Evolutionary conservation across 805 yeast species (phyloP), one percentile per base, ranked within the genome.

Genomic region (Lachancea waltii): DNA sequence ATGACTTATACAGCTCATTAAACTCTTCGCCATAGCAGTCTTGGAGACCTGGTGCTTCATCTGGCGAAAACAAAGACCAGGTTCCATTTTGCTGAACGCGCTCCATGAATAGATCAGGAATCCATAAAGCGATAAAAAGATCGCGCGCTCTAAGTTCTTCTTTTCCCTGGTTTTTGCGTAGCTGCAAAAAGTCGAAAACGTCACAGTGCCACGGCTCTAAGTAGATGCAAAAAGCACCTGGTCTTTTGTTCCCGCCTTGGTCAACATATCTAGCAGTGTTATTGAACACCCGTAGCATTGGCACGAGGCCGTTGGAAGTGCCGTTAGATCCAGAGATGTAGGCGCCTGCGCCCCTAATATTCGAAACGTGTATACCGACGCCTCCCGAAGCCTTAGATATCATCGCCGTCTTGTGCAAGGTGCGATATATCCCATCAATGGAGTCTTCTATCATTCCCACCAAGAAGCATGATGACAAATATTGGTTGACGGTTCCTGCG

Each of bases 161-260:
- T 52, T 85, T 86, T 30, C 97, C 97, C 58, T 89, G 95, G 58
- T 87, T 90, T 65, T 89, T 89, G 51, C 92, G 75, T 45, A 89
- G 69, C 38, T 87, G 89, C 38, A 90, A 59, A 53, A 89, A 81
- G 37, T 83, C 95, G 59, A 85, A 80, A 16, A 89, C 71, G 53
- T 89, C 97, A 4, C 82, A 75, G 57, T 89, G 97, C 97, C 97
- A 89, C 36, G 97, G 97, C 65, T 89, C 97, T 26, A 89, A 63
- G 62, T 87, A 89, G 17, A 87, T 66, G 23, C 96, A 95, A 62
- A 89, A 83, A 2, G 97, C 97, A 40, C 97, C 97, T 0, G 97
- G 97, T 51, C 97, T 71, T 62, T 89, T 89, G 63, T 89, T 90
- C 34, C 97, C 97, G 42, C 97, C 97, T 69, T 89, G 97, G 56